Base-by-base conservation (phyloP, 345 rosid species). In the Lumnitzera racemosa region DNA sequence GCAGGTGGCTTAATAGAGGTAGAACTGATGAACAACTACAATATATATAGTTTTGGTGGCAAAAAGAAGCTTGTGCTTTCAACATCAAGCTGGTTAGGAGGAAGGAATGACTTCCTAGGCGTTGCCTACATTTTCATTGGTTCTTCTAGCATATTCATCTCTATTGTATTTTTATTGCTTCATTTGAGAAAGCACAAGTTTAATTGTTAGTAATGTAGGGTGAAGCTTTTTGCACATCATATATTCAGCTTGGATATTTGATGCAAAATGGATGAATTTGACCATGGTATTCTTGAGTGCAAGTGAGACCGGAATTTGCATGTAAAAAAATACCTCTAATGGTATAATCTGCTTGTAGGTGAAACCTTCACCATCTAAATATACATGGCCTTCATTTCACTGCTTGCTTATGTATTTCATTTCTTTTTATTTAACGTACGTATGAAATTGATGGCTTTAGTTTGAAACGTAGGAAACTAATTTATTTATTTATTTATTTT, bases 41-140 rank as follows among this genome's bases (percentile, higher is more conserved):
- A 89, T 68, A 82, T 87, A 24, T 89, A 84, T 70, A 84, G 96
- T 78, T 86, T 89, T 71, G 80, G 82, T 5, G 94, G 96, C 62
- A 81, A 84, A 67, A 89, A 84, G 81, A 84, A 79, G 75, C 80
- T 89, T 60, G 78, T 86, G 59, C 85, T 89, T 56, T 82, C 91
- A 58, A 89, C 94, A 49, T 72, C 94, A 61, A 82, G 73, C 73
- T 89, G 94, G 94, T 65, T 86, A 68, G 94, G 96, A 52, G 94
- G 94, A 66, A 86, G 75, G 74, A 89, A 89, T 51, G 89, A 86
- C 76, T 89, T 89, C 58, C 89, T 84, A 27, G 96, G 94, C 15
- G 54, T 72, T 65, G 78, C 96, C 43, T 89, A 78, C 72, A 11
- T 89, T 55, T 77, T 84, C 50, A 72, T 86, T 58, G 96, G 96